Evolutionary conservation across 1,284 basidiomycete species (phyloP).

Genomic region (Thecaphora thlaspeos): DNA sequence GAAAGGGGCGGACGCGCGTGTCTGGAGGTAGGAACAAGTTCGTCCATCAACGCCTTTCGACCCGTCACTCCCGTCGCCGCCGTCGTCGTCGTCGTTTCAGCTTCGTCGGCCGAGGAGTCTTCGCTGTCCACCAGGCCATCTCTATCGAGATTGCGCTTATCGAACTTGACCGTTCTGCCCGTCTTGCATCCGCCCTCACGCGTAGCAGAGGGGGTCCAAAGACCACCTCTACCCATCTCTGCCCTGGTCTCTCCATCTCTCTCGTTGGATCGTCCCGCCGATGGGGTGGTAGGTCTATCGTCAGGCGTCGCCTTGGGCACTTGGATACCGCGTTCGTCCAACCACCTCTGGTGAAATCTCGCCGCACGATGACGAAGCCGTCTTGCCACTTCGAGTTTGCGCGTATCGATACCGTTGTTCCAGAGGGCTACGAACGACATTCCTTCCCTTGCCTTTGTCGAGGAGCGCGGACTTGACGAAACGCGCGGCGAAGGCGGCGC

Average conservation of each 20-base stretch:
- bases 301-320: not conserved
- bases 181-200: conserved; percentile 18
- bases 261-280: conserved; percentile 1
- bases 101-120: conserved; percentile 14
- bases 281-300: conserved; percentile 6
- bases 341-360: conserved; percentile 35
- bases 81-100: conserved; percentile 1
- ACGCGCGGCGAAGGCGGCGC: not conserved
- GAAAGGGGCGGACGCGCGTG: conserved; percentile 3
- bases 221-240: conserved; percentile 58
- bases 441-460: conserved; percentile 21
- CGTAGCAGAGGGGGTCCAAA: conserved; percentile 27
- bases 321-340: conserved; percentile 18
- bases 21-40: conserved; percentile 7
- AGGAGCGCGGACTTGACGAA: not conserved
- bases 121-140: conserved; percentile 7
- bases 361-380: conserved; percentile 35
- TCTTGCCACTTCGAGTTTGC: conserved; percentile 40
- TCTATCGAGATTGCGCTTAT: conserved; percentile 2
- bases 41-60: conserved; percentile 19
- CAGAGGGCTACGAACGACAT: conserved; percentile 53
- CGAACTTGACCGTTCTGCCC: conserved; percentile 18
- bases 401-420: conserved; percentile 50
- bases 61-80: not conserved
- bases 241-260: conserved; percentile 63